These are phyloP conservation scores for Artemisia annua DNA, from an alignment of 129 eudicot genomes.

Conservation along the genomic window DNA sequence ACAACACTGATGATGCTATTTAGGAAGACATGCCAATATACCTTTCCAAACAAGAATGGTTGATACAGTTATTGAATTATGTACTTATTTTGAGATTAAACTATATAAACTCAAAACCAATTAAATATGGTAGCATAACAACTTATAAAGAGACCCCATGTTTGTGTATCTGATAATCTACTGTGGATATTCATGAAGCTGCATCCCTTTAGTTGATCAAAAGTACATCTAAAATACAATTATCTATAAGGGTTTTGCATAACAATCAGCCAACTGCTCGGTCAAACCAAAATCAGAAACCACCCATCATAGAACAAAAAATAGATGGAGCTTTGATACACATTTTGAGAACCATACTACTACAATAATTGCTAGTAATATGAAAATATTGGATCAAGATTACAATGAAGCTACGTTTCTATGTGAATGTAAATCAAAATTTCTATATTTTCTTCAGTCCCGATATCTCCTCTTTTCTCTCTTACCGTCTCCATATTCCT, in stretches of 20 bases:
- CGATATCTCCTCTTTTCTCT: slow-evolving; percentile 52
- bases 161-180: not conserved
- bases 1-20: too few relatives aligned
- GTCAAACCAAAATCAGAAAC: slow-evolving; percentile 10
- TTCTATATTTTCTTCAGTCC: slow-evolving; percentile 26
- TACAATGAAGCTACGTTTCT: slow-evolving; percentile 13
- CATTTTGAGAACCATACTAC: slow-evolving; percentile 12
- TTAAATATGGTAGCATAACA: not conserved
- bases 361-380: slow-evolving; percentile 1
- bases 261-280: not conserved
- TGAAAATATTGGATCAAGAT: not conserved
- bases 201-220: not conserved
- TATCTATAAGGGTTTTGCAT: too few relatives aligned
- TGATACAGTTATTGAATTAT: too few relatives aligned
- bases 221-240: not conserved
- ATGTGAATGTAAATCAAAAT: slow-evolving; percentile 9
- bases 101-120: not conserved
- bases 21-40: too few relatives aligned
- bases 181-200: too few relatives aligned
- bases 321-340: not conserved
- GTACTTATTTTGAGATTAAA: too few relatives aligned
- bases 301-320: not conserved
- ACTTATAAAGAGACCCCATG: not conserved
- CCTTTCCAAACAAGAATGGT: too few relatives aligned
- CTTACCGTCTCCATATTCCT: slow-evolving; percentile 46